Base-by-base conservation (phyloP, 2,329 filamentous ascomycete genomes). In the Xylariaceae sp. region DNA sequence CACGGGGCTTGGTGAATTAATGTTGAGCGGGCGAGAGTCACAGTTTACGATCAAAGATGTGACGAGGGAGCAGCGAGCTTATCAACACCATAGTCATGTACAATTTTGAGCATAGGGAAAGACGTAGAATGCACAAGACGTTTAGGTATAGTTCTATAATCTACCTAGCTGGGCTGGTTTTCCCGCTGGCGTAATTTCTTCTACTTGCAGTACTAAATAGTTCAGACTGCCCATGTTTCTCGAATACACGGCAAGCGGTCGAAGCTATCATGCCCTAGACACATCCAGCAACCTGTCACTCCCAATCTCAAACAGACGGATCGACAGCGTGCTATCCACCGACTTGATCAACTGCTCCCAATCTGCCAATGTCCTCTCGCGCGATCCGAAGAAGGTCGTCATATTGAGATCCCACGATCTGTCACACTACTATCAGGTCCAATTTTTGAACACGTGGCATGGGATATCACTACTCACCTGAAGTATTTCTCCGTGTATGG, bases 401-500 rank as follows among this genome's bases (percentile, higher is more conserved):
- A 40, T 40, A 18, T 40, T 40, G 14, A 40, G 39, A 40, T 40
- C 39, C 39, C 39, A 40, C 5, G 39, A 40, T 19, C 39, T 40
- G 17, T 19, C 14, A 11, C 14, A 17, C 35, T 38, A 17, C 11
- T 18, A 11, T 15, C 14, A 40, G 18, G 11, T 11, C 11, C 14
- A 11, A 5, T 11, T 40, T 11, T 15, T 5, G 5, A 40, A 18
- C 5, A 40, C 14, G 11, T 4, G 11, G 4, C 3, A n/a, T 36
- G 17, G 17, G 39, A 40, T 11, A 17, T 19, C 11, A 19, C 17
- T 14, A 19, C 39, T 19, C 18, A 40, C 39, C 39, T 14, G 18
- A 40, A 40, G 17, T 40, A 40, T 19, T 40, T 40, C 39, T 40
- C 39, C 39, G 39, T 40, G 39, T 40, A 40, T 17, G 39, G 39